Conservation (phyloP, 176 grass and related monocot species). For the Carex parvula region DNA sequence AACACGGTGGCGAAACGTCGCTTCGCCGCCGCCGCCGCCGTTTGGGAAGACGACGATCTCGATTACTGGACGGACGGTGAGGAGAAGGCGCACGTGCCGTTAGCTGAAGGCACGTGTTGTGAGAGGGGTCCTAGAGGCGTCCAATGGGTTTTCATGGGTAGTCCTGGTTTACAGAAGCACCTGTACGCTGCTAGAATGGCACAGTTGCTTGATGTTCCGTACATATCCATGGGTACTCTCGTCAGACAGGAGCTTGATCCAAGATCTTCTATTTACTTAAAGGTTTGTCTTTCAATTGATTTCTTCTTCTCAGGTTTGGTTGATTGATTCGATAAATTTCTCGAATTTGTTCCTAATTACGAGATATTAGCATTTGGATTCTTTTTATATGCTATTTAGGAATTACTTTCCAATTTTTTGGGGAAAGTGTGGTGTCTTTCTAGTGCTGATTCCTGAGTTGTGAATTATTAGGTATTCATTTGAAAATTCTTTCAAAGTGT, state of each 20-base stretch:
- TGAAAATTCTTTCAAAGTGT: neutral
- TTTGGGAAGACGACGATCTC: slow-evolving; percentile 43
- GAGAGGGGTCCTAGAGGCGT: slow-evolving; percentile 31
- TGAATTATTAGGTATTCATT: neutral
- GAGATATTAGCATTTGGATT: neutral
- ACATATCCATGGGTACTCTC: slow-evolving; percentile 92
- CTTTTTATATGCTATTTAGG: neutral
- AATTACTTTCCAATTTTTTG: neutral
- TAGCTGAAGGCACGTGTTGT: slow-evolving; percentile 11
- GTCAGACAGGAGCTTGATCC: slow-evolving; percentile 72
- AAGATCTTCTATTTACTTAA: slow-evolving; percentile 57
- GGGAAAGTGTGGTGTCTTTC: neutral
- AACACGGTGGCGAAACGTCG: neutral
- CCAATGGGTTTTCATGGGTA: slow-evolving; percentile 96
- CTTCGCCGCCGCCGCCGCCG: slow-evolving; percentile 39
- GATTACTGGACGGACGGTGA: slow-evolving; percentile 69
- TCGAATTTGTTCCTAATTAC: neutral
- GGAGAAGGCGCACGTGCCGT: slow-evolving; percentile 36
- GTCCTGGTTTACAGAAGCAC: slow-evolving; percentile 72
- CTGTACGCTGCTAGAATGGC: slow-evolving; percentile 81
- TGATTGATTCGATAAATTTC: neutral
- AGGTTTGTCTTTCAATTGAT: slow-evolving; percentile 33
- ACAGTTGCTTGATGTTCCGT: slow-evolving; percentile 70
- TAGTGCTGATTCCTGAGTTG: neutral
- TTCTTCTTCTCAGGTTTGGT: neutral